A percentile compares a stretch with the other conserved stretches of the same genome.
phyloP scores from a whole-genome alignment of 1,284 basidiomycete genomes.

The Puccinia coronata region DNA sequence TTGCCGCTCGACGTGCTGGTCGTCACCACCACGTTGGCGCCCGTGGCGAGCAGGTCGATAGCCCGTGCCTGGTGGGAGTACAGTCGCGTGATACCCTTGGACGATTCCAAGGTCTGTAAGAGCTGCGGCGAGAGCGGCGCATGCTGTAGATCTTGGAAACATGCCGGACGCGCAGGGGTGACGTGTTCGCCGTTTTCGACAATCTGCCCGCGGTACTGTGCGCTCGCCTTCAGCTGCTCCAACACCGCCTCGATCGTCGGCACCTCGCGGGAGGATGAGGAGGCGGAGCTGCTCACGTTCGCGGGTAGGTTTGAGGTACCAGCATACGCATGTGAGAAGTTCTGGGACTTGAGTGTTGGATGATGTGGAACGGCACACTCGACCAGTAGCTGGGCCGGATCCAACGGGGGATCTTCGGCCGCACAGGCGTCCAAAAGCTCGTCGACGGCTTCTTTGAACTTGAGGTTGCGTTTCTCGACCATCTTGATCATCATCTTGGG shows the following conservation, averaged over 20 bases:
- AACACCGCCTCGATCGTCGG: constrained; percentile 66
- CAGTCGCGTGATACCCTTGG: constrained; percentile 69
- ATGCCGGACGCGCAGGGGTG: not conserved
- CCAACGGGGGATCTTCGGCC: constrained; percentile 60
- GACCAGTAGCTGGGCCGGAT: constrained; percentile 68
- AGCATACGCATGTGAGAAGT: constrained; percentile 32
- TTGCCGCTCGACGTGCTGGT: constrained; percentile 90
- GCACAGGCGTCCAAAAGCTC: constrained; percentile 70
- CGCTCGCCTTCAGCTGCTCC: constrained; percentile 64
- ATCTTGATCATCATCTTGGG: constrained; percentile 66
- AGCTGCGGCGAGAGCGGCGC: constrained; percentile 66
- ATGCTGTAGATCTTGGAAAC: constrained; percentile 64
- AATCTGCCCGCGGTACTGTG: constrained; percentile 73
- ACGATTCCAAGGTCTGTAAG: constrained; percentile 65
- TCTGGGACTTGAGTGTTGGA: constrained; percentile 69
- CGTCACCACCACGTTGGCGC: constrained; percentile 79
- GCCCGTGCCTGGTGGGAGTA: constrained; percentile 79
- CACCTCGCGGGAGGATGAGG: constrained; percentile 54
- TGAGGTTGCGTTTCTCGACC: constrained; percentile 71
- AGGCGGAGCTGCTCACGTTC: constrained; percentile 47
- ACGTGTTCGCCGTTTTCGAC: constrained; percentile 53
- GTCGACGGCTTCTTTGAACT: constrained; percentile 70
- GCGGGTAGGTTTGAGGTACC: constrained; percentile 52
- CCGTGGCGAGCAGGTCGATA: constrained; percentile 68
- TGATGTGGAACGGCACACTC: constrained; percentile 63